Evolutionary conservation across 495 filamentous ascomycete species (phyloP), one percentile per base, ranked within the genome.

Genomic region (Gamarada debralockiae): DNA sequence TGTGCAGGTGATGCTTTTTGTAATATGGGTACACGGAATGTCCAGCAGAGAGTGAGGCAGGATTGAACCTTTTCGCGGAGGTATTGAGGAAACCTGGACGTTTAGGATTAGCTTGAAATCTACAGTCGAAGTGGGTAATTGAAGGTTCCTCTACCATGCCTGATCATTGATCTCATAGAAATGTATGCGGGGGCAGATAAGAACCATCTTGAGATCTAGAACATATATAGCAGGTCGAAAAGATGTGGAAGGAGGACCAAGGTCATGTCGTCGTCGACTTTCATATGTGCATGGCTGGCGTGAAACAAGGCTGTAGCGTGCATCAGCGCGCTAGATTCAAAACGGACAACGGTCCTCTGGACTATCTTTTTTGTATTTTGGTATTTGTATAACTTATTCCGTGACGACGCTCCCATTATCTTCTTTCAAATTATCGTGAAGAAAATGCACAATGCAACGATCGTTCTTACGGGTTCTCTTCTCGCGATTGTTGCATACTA

Each of bases 111-210:
- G 49, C 24, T 10, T 45, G 34, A 17, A 29, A 37, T 39, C 33
- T 3, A 29, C 2, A 27, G 38, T 22, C 21, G 37, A 27, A 48
- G 42, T 38, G 57, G 34, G 31, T 38, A 34, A 13, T 45, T 38
- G 27, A 39, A 4, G 3, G n/a, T 22, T 48, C 36, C 45, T 4
- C 68, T 65, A 76, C 77, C 77, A 81, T 20, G 71, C 29, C 58
- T 74, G 72, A 48, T 81, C 77, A 50, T 73, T 74, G 48, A 79
- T 74, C 67, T 81, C 77, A 50, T 73, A 78, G 52, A 81, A 71
- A 59, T 79, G 72, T 68, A 81, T 70, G 15, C 77, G 71, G 7
- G 74, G 76, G 43, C 76, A 62, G 36, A 69, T 66, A 17, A 77
- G 70, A 20, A 72, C 64, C 77, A 78, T 80, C 41, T 38, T 65